Conservation (phyloP, 305 asterid genomes). For the Fraxinus sp. region DNA sequence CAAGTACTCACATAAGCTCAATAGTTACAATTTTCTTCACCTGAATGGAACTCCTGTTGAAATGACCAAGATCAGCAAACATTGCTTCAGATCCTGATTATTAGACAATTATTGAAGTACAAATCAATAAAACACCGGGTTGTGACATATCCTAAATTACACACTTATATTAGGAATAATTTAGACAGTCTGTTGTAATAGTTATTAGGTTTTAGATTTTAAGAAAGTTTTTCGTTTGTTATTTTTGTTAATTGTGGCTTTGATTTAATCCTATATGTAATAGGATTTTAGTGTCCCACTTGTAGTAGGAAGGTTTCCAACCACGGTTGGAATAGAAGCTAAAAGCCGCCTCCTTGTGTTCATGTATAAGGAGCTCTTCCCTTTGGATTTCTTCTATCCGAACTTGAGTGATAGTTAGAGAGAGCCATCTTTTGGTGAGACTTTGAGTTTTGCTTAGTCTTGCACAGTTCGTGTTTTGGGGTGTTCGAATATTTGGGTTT, state of each 20-base stretch:
- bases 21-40: slow-evolving; percentile 17
- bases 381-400: background rate
- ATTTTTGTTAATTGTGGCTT: background rate
- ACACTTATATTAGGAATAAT: background rate
- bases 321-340: background rate
- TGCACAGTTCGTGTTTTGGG: background rate
- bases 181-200: background rate
- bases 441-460: background rate
- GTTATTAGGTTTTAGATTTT: background rate
- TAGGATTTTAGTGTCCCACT: background rate
- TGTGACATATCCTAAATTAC: background rate
- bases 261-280: background rate
- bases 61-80: slow-evolving; percentile 48
- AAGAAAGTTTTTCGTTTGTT: background rate
- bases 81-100: slow-evolving; percentile 40
- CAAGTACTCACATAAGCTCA: background rate
- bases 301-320: background rate
- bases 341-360: background rate
- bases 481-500: background rate
- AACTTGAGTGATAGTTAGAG: background rate
- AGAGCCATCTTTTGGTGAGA: background rate
- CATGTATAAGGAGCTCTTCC: background rate
- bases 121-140: background rate
- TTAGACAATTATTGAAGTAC: background rate
- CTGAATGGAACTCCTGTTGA: slow-evolving; percentile 42